phyloP scores from a whole-genome alignment of 2,329 filamentous ascomycete genomes.

The Penicillium sp. region DNA sequence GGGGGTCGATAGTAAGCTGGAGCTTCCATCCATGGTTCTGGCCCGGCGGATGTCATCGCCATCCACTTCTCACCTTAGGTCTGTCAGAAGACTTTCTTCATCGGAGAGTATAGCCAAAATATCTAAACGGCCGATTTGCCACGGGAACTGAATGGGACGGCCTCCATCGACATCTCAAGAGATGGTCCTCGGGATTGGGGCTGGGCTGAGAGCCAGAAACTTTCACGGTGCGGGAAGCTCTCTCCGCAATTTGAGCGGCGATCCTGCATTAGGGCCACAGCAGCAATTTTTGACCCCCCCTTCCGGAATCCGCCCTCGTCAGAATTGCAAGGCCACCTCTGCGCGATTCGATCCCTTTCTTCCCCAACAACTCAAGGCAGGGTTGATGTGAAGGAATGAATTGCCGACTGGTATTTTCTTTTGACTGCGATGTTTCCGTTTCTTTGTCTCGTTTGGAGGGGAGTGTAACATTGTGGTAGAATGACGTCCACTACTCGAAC shows the following conservation, averaged over 20 bases:
- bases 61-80: neutral
- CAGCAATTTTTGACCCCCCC: slow-evolving; percentile 5
- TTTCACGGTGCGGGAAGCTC: slow-evolving; percentile 22
- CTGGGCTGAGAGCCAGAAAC: slow-evolving; percentile 11
- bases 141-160: neutral
- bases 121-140: neutral
- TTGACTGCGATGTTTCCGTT: neutral
- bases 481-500: slow-evolving; percentile 26
- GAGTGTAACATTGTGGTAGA: slow-evolving; percentile 23
- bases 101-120: neutral
- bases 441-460: neutral
- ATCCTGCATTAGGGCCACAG: slow-evolving; percentile 25
- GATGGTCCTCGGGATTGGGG: slow-evolving; percentile 1
- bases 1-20: slow-evolving; percentile 5
- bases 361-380: slow-evolving; percentile 14
- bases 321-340: slow-evolving; percentile 8
- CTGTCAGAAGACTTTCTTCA: slow-evolving; percentile 7
- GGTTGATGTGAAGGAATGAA: neutral
- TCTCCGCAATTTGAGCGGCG: slow-evolving; percentile 27
- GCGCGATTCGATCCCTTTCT: neutral
- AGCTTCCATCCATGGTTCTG: slow-evolving; percentile 20
- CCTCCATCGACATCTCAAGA: neutral
- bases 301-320: slow-evolving; percentile 1
- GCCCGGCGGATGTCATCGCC: neutral
- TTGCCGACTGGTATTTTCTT: neutral